Evolutionary conservation across 1,139 yeast genomes (phyloP).

Genomic region (Scheffersomyces segobiensis): DNA sequence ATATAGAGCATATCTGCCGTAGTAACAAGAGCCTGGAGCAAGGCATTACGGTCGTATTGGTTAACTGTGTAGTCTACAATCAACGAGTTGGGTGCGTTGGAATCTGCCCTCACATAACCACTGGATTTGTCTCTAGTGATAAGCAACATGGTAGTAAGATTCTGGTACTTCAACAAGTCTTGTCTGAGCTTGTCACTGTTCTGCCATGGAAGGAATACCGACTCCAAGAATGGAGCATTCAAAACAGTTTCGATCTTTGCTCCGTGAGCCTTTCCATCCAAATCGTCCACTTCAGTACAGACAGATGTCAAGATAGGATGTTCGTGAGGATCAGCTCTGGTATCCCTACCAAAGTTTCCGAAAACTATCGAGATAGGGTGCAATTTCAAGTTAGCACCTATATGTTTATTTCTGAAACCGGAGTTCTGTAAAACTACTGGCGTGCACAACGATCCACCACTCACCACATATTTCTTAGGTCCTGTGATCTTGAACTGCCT

Average conservation of each 20-base stretch:
- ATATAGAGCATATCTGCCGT: conserved; percentile 52
- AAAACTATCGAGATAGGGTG: conserved; percentile 50
- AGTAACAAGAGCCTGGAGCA: conserved; percentile 40
- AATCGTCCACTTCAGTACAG: conserved; percentile 48
- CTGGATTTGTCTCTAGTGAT: conserved; percentile 50
- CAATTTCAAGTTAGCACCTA: conserved; percentile 54
- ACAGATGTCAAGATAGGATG: conserved; percentile 56
- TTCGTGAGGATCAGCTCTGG: conserved; percentile 35
- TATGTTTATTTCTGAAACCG: conserved; percentile 53
- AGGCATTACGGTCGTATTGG: conserved; percentile 45
- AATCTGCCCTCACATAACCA: conserved; percentile 42
- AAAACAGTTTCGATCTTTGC: conserved; percentile 54
- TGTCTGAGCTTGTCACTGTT: conserved; percentile 35
- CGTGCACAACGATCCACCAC: conserved; percentile 55
- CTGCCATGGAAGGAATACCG: conserved; percentile 47
- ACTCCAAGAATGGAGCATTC: conserved; percentile 46
- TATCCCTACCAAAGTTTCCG: conserved; percentile 45
- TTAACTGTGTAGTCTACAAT: conserved; percentile 42
- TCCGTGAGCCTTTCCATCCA: conserved; percentile 60
- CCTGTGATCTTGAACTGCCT: conserved; percentile 39
- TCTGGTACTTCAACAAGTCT: conserved; percentile 39
- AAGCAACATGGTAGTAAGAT: conserved; percentile 43
- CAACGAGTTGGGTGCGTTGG: conserved; percentile 36
- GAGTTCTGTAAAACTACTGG: conserved; percentile 53
- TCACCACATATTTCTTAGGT: conserved; percentile 47